Percentiles rank a stretch among this genome's conserved stretches.
Conservation (phyloP, 192 early-diverging fungal genomes). For the Powellomyces hirtus region DNA sequence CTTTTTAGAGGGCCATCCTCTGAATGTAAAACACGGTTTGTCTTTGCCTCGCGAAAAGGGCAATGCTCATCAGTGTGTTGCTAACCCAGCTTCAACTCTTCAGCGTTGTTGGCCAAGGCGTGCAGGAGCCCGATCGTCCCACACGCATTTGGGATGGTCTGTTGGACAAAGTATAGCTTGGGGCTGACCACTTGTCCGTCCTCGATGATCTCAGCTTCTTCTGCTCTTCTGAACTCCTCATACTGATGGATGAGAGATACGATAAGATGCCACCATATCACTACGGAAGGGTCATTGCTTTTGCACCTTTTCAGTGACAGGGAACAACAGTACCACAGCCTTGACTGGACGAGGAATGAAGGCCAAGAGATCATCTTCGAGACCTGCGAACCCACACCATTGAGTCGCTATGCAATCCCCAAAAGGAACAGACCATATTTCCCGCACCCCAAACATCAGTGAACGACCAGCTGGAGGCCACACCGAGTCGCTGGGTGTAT, state of each 20-base stretch:
- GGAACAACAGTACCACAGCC: constrained; percentile 90
- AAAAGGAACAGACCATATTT: neutral
- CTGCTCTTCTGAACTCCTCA: constrained; percentile 50
- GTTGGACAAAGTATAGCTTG: constrained; percentile 74
- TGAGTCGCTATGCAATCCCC: neutral
- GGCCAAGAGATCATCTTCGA: constrained; percentile 78
- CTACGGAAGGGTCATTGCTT: neutral
- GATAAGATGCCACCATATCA: too few species aligned
- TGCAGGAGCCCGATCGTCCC: constrained; percentile 95
- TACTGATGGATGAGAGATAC: too few species aligned
- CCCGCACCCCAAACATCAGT: constrained; percentile 73
- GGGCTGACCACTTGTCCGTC: constrained; percentile 52
- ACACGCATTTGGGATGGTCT: constrained; percentile 90
- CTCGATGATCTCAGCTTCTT: constrained; percentile 44
- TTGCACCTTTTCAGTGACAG: constrained; percentile 55
- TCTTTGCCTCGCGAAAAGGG: neutral
- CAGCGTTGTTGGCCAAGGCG: constrained; percentile 73
- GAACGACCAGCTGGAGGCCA: constrained; percentile 60
- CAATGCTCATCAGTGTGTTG: neutral
- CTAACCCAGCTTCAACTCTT: constrained; percentile 44
- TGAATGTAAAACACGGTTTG: neutral
- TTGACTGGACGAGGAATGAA: constrained; percentile 79
- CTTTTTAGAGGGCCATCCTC: constrained; percentile 59
- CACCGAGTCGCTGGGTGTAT: constrained; percentile 71
- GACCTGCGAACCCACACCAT: constrained; percentile 31